Percentiles rank a stretch among this genome's conserved stretches.
phyloP scores from a whole-genome alignment of 2,329 filamentous ascomycete species.

The Scedosporium minutisporum region DNA sequence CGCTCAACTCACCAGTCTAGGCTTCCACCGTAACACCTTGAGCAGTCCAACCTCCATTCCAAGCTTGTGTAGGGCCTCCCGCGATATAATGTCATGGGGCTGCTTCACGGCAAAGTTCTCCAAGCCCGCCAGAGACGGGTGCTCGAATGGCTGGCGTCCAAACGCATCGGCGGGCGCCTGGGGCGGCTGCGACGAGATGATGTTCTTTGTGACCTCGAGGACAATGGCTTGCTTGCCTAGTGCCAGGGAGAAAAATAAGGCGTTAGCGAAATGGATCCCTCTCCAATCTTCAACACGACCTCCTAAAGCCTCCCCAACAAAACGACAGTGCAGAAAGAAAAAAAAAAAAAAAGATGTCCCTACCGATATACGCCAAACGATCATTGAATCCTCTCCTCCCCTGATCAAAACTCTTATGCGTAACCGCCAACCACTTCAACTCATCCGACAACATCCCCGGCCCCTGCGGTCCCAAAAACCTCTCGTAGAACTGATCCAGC shows the following conservation, averaged over 20 bases:
- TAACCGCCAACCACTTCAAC: slow-evolving; percentile 92
- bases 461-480: slow-evolving; percentile 64
- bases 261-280: background rate
- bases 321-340: background rate
- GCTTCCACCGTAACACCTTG: slow-evolving; percentile 79
- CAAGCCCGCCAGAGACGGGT: slow-evolving; percentile 62
- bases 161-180: slow-evolving; percentile 29
- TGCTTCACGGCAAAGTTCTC: slow-evolving; percentile 57
- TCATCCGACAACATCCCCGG: slow-evolving; percentile 74
- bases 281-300: background rate
- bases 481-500: slow-evolving; percentile 69
- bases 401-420: slow-evolving; percentile 97
- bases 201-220: slow-evolving; percentile 32
- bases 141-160: slow-evolving; percentile 55
- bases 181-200: slow-evolving; percentile 35
- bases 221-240: slow-evolving; percentile 18
- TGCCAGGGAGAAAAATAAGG: background rate
- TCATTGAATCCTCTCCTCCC: slow-evolving; percentile 92
- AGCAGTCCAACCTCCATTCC: slow-evolving; percentile 62
- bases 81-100: slow-evolving; percentile 52
- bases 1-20: slow-evolving; percentile 55
- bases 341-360: background rate
- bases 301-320: background rate
- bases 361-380: slow-evolving; percentile 50
- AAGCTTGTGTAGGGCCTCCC: slow-evolving; percentile 56